phyloP scores from a whole-genome alignment of 2,329 filamentous ascomycete genomes.

The Aspergillus cejpii region DNA sequence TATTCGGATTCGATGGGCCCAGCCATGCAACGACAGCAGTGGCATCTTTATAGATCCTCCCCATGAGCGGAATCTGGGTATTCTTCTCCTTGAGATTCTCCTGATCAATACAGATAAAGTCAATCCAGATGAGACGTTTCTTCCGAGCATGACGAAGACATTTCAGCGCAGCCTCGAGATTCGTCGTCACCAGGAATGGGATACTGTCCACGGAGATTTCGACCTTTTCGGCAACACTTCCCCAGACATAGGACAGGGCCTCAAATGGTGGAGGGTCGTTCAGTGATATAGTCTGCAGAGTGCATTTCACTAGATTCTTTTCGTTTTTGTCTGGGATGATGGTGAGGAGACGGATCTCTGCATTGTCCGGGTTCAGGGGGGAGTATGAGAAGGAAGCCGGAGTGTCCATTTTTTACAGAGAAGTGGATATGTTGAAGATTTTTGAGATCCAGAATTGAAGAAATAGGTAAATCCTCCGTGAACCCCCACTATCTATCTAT shows the following conservation, averaged over 20 bases:
- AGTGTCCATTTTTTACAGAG: neutral
- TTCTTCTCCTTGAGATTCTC: slow-evolving; percentile 2
- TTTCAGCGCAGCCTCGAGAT: neutral
- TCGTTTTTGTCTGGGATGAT: slow-evolving; percentile 1
- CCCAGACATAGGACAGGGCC: slow-evolving; percentile 8
- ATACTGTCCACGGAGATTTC: neutral
- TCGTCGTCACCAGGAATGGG: neutral
- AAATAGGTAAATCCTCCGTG: no score
- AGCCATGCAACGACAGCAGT: slow-evolving; percentile 2
- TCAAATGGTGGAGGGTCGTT: slow-evolving; percentile 4
- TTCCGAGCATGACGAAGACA: neutral
- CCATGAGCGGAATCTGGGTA: slow-evolving; percentile 6
- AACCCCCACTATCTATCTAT: no score
- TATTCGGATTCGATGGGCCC: neutral
- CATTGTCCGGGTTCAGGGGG: slow-evolving; percentile 1
- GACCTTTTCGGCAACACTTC: neutral
- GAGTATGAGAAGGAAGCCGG: neutral
- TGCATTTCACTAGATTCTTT: neutral
- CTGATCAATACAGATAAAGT: slow-evolving; percentile 7
- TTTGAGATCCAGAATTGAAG: no score
- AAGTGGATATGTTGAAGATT: neutral
- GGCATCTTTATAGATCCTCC: slow-evolving; percentile 4
- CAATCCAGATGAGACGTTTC: slow-evolving; percentile 1
- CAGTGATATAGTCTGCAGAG: slow-evolving; percentile 4
- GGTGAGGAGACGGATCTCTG: slow-evolving; percentile 4